phyloP scores from a whole-genome alignment of 2,329 filamentous ascomycete species.

The Clonostachys byssicola region DNA sequence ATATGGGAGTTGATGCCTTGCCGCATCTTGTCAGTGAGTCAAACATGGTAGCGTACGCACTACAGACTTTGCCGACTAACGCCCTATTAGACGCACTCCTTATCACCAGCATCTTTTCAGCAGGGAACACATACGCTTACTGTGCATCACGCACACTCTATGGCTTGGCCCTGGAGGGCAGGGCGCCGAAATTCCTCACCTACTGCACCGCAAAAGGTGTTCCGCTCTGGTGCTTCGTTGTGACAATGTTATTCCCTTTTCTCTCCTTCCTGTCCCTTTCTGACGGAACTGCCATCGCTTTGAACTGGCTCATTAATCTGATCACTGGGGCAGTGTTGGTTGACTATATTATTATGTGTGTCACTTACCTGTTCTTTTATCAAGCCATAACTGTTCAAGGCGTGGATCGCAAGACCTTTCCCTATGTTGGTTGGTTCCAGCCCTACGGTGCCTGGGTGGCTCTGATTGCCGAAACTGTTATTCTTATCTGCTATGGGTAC shows the following conservation, averaged over 20 bases:
- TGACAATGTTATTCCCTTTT: not conserved
- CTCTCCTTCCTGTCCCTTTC: not conserved
- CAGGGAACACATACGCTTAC: constrained; percentile 35
- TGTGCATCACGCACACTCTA: constrained; percentile 11
- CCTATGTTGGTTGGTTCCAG: constrained; percentile 55
- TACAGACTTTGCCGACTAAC: too few species aligned
- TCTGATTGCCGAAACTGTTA: constrained; percentile 30
- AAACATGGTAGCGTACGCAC: too few species aligned
- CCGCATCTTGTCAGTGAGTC: constrained; percentile 33
- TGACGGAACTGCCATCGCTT: not conserved
- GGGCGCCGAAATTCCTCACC: constrained; percentile 3
- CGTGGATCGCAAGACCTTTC: constrained; percentile 42
- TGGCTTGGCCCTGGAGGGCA: constrained; percentile 4
- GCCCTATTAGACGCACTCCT: constrained; percentile 32
- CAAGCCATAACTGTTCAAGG: not conserved
- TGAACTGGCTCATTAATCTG: constrained; percentile 1
- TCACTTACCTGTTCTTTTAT: constrained; percentile 2
- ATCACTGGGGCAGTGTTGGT: constrained; percentile 7
- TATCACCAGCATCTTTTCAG: constrained; percentile 34
- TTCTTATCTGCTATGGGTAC: constrained; percentile 53
- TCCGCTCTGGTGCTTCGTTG: not conserved
- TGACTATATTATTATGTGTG: not conserved
- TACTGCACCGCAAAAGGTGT: not conserved
- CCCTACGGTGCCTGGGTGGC: constrained; percentile 50
- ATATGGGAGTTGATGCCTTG: constrained; percentile 28